Evolutionary conservation across 208 protist species (phyloP), one percentile per base, ranked within the genome.

Genomic region (Wallacemonas sp.): DNA sequence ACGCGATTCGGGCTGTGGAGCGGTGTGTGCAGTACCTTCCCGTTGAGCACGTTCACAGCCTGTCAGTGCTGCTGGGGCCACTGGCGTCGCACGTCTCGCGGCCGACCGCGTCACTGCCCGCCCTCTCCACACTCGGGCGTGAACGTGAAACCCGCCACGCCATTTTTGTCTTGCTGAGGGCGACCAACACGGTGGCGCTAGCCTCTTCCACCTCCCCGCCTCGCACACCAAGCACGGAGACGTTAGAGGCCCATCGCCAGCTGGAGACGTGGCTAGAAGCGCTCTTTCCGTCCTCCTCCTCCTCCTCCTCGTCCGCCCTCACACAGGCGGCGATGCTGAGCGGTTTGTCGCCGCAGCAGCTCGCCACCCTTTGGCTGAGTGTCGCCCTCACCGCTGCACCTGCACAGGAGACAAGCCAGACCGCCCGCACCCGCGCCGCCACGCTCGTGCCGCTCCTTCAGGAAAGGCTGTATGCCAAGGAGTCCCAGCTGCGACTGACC

Each of bases 401-500:
- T 18, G 44, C 32, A 42, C n/a, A 67, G 67, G 14, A 67, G 67
- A n/a, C 66, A 14, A 67, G 61, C 26, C n/a, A n/a, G n/a, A n/a
- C n/a, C n/a, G n/a, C n/a, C n/a, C n/a, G 20, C 67, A 10, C 36
- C n/a, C 0, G 32, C 28, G 22, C 66, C 72, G 2, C 59, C 38
- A 1, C n/a, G 22, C 31, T 67, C 20, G 18, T 71, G 0, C 26
- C 33, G 8, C 14, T 23, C 10, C 8, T 59, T 25, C 52, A 59
- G n/a, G 52, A 59, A 25, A 20, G 52, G 14, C 29, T 59, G 52
- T 23, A 59, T 18, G 52, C 32, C 12, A 59, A 59, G 52, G 52
- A 59, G 32, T 33, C 52, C 4, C 52, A 59, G n/a, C n/a, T 59
- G 31, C 52, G 39, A n/a, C 26, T 80, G 29, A 76, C 74, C 38